phyloP scores from a whole-genome alignment of 2,329 filamentous ascomycete species.

The Cytospora leucostoma region DNA sequence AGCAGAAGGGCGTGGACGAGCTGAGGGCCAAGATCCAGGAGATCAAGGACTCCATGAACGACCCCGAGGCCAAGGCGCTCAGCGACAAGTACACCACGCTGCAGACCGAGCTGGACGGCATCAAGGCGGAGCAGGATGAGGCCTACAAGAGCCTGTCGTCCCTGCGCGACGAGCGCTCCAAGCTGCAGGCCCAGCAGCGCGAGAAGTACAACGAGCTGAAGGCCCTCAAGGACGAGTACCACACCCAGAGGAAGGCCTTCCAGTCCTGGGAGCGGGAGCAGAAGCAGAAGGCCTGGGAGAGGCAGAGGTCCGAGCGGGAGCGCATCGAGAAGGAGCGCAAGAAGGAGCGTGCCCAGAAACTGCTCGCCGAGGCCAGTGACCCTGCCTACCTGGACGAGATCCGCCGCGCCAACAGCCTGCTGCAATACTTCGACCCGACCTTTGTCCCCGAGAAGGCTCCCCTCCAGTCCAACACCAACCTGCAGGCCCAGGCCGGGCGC shows the following conservation, averaged over 20 bases:
- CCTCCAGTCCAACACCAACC: conserved; percentile 66
- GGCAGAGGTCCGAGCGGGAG: conserved; percentile 78
- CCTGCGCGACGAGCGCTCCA: conserved; percentile 82
- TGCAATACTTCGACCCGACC: conserved; percentile 86
- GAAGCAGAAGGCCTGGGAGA: conserved; percentile 74
- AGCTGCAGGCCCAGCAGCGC: conserved; percentile 82
- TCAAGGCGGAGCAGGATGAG: conserved; percentile 91
- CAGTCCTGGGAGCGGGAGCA: conserved; percentile 82
- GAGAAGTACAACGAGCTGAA: conserved; percentile 80
- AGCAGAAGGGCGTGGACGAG: conserved; percentile 86
- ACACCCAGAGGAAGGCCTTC: conserved; percentile 77
- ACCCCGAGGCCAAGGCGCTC: conserved; percentile 86
- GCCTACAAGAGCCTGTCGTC: conserved; percentile 84
- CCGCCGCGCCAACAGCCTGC: conserved; percentile 79
- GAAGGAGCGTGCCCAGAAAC: conserved; percentile 73
- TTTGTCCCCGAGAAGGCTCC: conserved; percentile 62
- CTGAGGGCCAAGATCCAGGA: conserved; percentile 85
- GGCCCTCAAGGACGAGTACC: conserved; percentile 89
- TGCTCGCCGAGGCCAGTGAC: conserved; percentile 79
- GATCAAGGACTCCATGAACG: conserved; percentile 85
- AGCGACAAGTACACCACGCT: conserved; percentile 84
- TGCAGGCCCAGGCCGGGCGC: conserved; percentile 76
- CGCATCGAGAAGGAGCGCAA: conserved; percentile 70
- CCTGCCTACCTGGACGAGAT: conserved; percentile 94
- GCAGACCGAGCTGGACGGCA: conserved; percentile 81